These are phyloP conservation scores for Theobroma grandiflorum DNA, from an alignment of 441 rosid species.

Conservation along the genomic window DNA sequence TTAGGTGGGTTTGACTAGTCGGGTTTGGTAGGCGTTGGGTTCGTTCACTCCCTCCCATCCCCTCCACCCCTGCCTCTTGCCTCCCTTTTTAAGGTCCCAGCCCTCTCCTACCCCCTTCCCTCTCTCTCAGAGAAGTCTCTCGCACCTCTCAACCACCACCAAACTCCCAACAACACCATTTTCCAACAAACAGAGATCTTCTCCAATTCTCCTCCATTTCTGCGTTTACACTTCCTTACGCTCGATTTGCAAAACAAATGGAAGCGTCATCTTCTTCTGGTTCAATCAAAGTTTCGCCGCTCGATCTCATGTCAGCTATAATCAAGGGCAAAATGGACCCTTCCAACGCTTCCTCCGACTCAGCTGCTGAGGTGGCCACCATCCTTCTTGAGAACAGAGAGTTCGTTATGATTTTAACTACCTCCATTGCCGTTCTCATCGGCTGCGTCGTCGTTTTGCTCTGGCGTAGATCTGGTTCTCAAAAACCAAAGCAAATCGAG, in stretches of 20 bases:
- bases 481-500: conserved; percentile 47
- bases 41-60: conserved; percentile 14
- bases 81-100: not conserved
- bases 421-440: conserved; percentile 84
- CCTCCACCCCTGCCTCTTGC: not conserved
- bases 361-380: conserved; percentile 55
- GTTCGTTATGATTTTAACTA: conserved; percentile 71
- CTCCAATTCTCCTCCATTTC: conserved; percentile 22
- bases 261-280: conserved; percentile 40
- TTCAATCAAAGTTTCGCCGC: conserved; percentile 63
- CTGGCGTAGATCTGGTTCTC: conserved; percentile 71
- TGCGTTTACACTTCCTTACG: not conserved
- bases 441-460: conserved; percentile 79
- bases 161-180: conserved; percentile 35
- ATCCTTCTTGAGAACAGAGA: conserved; percentile 74
- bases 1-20: conserved; percentile 82
- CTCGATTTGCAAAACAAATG: conserved; percentile 18
- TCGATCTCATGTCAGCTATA: conserved; percentile 87
- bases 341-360: conserved; percentile 62
- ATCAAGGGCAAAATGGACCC: conserved; percentile 73
- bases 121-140: conserved; percentile 36
- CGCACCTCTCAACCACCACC: conserved; percentile 50
- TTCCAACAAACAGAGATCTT: conserved; percentile 32
- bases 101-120: not conserved
- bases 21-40: conserved; percentile 86